Evolutionary conservation across 2,329 filamentous ascomycete species (phyloP).

Genomic region (Pseudogymnoascus verrucosus): DNA sequence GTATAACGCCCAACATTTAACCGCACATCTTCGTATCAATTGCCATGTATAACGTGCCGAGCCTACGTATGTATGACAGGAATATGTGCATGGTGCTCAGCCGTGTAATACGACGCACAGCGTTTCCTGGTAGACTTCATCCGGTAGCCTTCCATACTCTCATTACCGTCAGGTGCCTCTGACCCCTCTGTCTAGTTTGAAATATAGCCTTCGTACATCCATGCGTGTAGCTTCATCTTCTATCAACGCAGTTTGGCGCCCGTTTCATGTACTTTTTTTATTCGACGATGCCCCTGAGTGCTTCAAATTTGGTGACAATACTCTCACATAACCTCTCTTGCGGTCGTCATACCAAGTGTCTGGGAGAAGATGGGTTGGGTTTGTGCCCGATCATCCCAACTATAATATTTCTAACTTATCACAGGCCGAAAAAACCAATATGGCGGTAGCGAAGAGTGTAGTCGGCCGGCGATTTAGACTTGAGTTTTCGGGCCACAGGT

Average conservation of each 20-base stretch:
- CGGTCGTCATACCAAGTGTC: not conserved
- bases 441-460: constrained; percentile 50
- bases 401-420: not conserved
- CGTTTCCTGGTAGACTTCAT: not conserved
- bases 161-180: not conserved
- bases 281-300: not conserved
- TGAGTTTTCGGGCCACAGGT: constrained; percentile 68
- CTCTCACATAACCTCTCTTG: not conserved
- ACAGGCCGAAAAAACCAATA: constrained; percentile 9
- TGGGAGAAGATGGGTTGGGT: not conserved
- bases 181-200: not conserved
- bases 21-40: not conserved
- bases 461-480: constrained; percentile 71
- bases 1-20: not conserved
- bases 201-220: not conserved
- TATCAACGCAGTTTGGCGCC: not conserved
- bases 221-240: not conserved
- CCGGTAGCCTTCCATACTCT: not conserved
- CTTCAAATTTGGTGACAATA: not conserved
- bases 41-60: not conserved
- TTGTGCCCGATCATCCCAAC: not conserved
- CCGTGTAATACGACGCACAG: constrained; percentile 2
- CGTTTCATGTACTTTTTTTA: not conserved
- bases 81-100: not conserved
- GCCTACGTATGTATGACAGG: not conserved